Evolutionary conservation across 495 filamentous ascomycete genomes (phyloP).

Genomic region (Penicillium paxilli): DNA sequence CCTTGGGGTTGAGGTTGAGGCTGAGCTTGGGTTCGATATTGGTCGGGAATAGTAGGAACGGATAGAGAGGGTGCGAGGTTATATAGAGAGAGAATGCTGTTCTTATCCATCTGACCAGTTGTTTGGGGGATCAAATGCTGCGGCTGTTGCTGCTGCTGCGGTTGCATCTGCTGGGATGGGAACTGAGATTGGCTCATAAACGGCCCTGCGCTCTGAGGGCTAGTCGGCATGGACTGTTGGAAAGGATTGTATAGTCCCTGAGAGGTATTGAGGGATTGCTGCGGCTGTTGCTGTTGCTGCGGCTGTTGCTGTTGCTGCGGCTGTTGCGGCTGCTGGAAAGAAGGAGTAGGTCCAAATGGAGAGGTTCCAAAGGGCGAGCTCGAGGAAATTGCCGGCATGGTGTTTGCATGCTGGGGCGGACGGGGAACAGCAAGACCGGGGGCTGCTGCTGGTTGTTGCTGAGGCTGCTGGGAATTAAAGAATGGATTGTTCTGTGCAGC

Average conservation of each 20-base stretch:
- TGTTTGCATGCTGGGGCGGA: constrained; percentile 42
- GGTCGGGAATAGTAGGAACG: constrained; percentile 33
- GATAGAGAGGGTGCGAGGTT: constrained; percentile 70
- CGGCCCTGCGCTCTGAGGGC: constrained; percentile 24
- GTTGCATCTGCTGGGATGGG: constrained; percentile 26
- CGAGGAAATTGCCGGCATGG: constrained; percentile 40
- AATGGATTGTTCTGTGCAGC: constrained; percentile 53
- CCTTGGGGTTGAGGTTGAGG: neutral
- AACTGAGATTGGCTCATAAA: constrained; percentile 29
- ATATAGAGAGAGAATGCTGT: constrained; percentile 85
- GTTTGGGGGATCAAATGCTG: constrained; percentile 45
- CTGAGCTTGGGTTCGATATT: constrained; percentile 19
- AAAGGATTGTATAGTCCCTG: constrained; percentile 41
- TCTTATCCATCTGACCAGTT: constrained; percentile 66
- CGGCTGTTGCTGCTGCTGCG: constrained; percentile 28
- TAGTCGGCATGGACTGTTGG: constrained; percentile 32
- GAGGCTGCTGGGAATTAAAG: constrained; percentile 35
- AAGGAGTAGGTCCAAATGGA: constrained; percentile 37
- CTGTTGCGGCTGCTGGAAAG: constrained; percentile 36
- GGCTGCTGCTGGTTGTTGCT: constrained; percentile 33
- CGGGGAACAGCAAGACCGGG: constrained; percentile 29
- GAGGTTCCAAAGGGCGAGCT: constrained; percentile 34
- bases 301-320: constrained; percentile 33
- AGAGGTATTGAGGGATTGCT: constrained; percentile 24
- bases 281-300: constrained; percentile 36